Conservation (phyloP, 2,329 filamentous ascomycete genomes). For the Penicillium sp. region DNA sequence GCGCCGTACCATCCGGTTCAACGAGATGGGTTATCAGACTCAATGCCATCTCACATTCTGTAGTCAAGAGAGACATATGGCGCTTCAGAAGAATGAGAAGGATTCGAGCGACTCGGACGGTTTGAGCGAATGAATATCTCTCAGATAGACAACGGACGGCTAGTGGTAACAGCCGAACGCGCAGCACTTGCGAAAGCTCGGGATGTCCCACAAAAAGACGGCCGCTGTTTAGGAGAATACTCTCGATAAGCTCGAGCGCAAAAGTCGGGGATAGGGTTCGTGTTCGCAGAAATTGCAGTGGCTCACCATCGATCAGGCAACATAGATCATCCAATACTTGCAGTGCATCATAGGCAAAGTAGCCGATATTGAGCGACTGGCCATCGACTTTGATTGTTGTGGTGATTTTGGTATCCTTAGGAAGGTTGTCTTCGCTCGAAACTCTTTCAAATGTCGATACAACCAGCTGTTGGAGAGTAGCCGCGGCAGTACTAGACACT, state of each 20-base stretch:
- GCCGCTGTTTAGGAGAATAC: conserved; percentile 81
- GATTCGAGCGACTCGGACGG: conserved; percentile 77
- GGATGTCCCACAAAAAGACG: conserved; percentile 72
- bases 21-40: conserved; percentile 79
- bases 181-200: conserved; percentile 77
- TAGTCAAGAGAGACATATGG: conserved; percentile 69
- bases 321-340: conserved; percentile 87
- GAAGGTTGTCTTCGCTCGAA: conserved; percentile 64
- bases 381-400: conserved; percentile 67
- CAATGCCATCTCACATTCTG: conserved; percentile 79
- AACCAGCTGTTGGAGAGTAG: conserved; percentile 92
- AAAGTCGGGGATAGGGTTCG: conserved; percentile 76
- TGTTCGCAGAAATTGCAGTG: conserved; percentile 76
- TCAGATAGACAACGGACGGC: conserved; percentile 75
- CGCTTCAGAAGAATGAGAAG: conserved; percentile 76
- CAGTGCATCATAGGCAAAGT: conserved; percentile 82
- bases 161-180: conserved; percentile 75
- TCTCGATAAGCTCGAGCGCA: conserved; percentile 87
- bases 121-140: conserved; percentile 74
- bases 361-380: conserved; percentile 63
- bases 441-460: conserved; percentile 94
- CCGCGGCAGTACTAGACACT: conserved; percentile 91
- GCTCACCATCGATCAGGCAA: conserved; percentile 78
- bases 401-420: conserved; percentile 53
- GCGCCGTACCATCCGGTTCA: conserved; percentile 72